These are phyloP conservation scores for Sporisorium scitamineum DNA, from an alignment of 1,284 basidiomycete genomes.

Conservation along the genomic window DNA sequence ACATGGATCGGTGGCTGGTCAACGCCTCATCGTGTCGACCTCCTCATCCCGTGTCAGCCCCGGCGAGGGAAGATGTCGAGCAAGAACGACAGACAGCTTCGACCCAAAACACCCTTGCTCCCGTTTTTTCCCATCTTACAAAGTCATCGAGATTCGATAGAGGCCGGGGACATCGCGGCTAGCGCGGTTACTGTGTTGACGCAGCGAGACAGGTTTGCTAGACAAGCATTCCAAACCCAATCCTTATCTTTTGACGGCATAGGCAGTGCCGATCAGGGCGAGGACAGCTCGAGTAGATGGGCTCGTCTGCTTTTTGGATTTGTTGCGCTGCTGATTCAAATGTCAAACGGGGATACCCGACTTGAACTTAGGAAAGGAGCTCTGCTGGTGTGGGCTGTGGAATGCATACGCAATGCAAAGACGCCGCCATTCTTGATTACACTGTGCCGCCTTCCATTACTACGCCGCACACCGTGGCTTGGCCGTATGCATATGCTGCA, in stretches of 20 bases:
- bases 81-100: neutral
- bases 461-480: too few species aligned
- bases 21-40: neutral
- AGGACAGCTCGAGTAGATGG: too few species aligned
- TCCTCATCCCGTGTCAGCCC: neutral
- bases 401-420: neutral
- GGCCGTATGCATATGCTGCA: neutral
- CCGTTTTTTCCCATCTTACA: neutral
- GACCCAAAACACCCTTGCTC: neutral
- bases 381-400: neutral
- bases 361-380: neutral
- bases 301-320: too few species aligned
- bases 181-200: neutral
- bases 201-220: neutral
- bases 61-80: neutral
- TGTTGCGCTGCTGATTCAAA: too few species aligned
- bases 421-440: neutral
- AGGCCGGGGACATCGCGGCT: neutral
- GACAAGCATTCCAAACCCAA: neutral
- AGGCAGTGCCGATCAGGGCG: too few species aligned
- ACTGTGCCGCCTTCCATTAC: too few species aligned
- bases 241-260: too few species aligned
- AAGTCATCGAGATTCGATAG: conserved; percentile 7
- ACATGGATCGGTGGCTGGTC: neutral
- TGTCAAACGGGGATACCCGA: too few species aligned